phyloP scores from a whole-genome alignment of 106 monocot genomes.

The Allium fistulosum region DNA sequence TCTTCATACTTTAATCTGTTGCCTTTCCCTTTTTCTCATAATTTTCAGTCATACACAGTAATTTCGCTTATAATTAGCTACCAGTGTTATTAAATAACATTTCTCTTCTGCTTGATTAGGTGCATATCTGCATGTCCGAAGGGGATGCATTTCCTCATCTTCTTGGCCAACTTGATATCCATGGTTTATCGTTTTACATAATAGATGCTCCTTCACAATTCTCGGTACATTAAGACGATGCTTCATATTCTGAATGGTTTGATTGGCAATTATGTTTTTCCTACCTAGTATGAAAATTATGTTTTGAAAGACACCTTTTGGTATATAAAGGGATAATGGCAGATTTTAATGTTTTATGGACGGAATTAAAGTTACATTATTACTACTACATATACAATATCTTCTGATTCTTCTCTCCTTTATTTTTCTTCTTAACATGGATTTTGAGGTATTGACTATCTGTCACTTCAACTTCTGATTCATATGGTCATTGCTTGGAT shows the following conservation, averaged over 20 bases:
- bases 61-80: no score
- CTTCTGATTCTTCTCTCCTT: background rate
- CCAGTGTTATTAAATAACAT: background rate
- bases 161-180: constrained; percentile 95
- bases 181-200: constrained; percentile 65
- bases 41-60: no score
- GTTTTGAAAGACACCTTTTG: background rate
- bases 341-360: background rate
- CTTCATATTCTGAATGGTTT: background rate
- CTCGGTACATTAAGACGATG: constrained; percentile 40
- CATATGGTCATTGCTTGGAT: background rate
- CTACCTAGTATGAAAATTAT: background rate
- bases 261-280: background rate
- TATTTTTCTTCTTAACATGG: no score
- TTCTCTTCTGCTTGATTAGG: constrained; percentile 28
- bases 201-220: constrained; percentile 85
- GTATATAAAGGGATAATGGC: background rate
- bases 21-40: background rate
- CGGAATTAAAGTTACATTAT: no score
- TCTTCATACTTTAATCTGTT: no score
- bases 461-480: background rate
- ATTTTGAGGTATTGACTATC: no score
- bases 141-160: constrained; percentile 84
- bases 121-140: constrained; percentile 93
- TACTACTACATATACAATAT: background rate